Base-by-base conservation (phyloP, 805 yeast genomes). In the Teunomyces gatunensis region DNA sequence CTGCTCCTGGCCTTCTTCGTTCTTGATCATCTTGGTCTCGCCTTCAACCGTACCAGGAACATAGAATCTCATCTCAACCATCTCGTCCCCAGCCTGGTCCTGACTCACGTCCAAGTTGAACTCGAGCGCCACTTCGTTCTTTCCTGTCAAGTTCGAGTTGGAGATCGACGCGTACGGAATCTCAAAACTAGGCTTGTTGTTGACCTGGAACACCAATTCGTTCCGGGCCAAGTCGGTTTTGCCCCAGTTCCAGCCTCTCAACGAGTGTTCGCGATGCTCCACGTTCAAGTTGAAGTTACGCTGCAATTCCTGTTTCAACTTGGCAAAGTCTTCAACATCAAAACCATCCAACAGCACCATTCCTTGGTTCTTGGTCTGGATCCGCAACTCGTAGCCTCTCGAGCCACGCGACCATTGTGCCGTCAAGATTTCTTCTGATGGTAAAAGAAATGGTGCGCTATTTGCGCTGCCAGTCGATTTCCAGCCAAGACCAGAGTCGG, bases 171-270 rank as follows among this genome's bases (percentile, higher is more conserved):
- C 59, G 64, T 90, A 94, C 2, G 98, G 97, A 39, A 94, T 71
- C 69, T 94, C 99, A 65, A 92, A 92, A 10, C 85, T 81, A 3
- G 99, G 98, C 59, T 87, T 85, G 56, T 89, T 89, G 60, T 87
- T 87, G 18, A 91, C 84, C 48, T 84, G 82, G 68, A 94, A 91
- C 25, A 89, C 81, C 65, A 94, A 74, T 66, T 94, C 99, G 57
- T 89, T 88, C 65, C 96, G 81, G 17, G 96, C 96, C 63, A 94
- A 80, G 64, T 91, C 96, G 12, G 92, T 77, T 54, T 85, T 83
- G 46, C 99, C 99, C 99, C 99, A 94, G 68, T 94, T 94, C 99
- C 99, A 94, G 28, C 99, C 99, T 71, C 97, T 81, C 54, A 94
- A 73, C 4, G 97, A 87, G 68, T 94, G 99, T 59, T 92, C 98